phyloP scores from a whole-genome alignment of 2,329 filamentous ascomycete species.

The Verticillium nonalfalfae region DNA sequence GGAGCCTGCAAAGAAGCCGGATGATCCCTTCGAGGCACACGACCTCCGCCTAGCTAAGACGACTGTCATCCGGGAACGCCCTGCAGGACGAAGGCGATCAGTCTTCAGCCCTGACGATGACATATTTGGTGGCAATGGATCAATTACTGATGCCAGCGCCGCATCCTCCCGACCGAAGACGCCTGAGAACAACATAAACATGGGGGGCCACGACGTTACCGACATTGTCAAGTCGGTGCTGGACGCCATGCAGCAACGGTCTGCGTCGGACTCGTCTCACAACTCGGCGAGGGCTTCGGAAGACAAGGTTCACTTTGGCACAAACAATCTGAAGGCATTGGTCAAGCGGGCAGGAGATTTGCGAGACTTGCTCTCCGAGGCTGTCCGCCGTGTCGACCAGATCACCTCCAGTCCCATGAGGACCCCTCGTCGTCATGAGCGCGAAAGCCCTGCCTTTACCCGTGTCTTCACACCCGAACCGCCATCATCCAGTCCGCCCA shows the following conservation, averaged over 20 bases:
- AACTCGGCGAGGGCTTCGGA: slow-evolving; percentile 29
- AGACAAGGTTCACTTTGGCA: slow-evolving; percentile 59
- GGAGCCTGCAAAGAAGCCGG: slow-evolving; percentile 32
- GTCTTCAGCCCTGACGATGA: slow-evolving; percentile 62
- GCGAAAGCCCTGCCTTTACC: slow-evolving; percentile 62
- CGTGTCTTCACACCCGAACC: slow-evolving; percentile 52
- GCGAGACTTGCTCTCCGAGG: slow-evolving; percentile 52
- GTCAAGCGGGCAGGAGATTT: slow-evolving; percentile 57
- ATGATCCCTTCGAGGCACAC: slow-evolving; percentile 33
- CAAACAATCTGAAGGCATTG: slow-evolving; percentile 60
- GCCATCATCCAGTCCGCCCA: slow-evolving; percentile 45
- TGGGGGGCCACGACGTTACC: slow-evolving; percentile 28
- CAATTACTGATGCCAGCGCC: slow-evolving; percentile 29
- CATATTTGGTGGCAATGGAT: slow-evolving; percentile 50
- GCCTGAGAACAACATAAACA: slow-evolving; percentile 26
- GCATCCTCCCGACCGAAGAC: slow-evolving; percentile 32
- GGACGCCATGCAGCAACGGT: slow-evolving; percentile 55
- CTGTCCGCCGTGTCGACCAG: slow-evolving; percentile 53
- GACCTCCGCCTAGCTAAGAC: slow-evolving; percentile 41
- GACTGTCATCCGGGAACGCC: slow-evolving; percentile 47
- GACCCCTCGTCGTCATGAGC: slow-evolving; percentile 40
- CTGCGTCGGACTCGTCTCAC: slow-evolving; percentile 31
- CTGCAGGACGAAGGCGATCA: slow-evolving; percentile 47
- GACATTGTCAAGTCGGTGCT: slow-evolving; percentile 56
- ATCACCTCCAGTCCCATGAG: slow-evolving; percentile 48